Evolutionary conservation across 257 asterid genomes (phyloP), one percentile per base, ranked within the genome.

Genomic region (Echites panduratus): DNA sequence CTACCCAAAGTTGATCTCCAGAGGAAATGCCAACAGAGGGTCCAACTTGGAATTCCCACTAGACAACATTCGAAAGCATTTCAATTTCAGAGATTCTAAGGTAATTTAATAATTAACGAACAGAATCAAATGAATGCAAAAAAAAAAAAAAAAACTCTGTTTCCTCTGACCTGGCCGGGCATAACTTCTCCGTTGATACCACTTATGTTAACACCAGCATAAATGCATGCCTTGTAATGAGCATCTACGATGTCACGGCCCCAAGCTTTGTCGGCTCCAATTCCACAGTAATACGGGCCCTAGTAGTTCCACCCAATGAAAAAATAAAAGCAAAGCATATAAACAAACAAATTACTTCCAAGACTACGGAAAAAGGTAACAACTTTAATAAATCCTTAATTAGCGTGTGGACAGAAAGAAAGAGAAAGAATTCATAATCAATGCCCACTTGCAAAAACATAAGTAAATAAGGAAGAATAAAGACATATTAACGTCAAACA

Each of bases 31-130:
- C 97, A 68, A 91, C 91, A 7, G 92, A 76, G 41, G 98, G 98
- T 57, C 97, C 98, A 50, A 93, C 98, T 88, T 93, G 98, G 72
- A 87, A 93, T 69, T 93, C 98, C 98, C 98, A 93, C 95, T 90
- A 75, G 62, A 70, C 45, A 40, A 27, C 29, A 69, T 54, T 14
- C 14, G 35, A 57, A 29, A 58, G 20, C 19, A 40, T 38, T 26
- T 16, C 20, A 67, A 16, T 7, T 6, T 66, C 45, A 9, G 27
- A 45, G 27, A 70, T 35, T 17, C 54, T 5, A 11, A 45, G 47
- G 38, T 41, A 5, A 41, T 0, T 10, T 29, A 40, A 41, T 1
- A 22, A 59, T 4, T 26, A 43, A 17, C 13, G 38, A 69, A 35
- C 57, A 1, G 38, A 32, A 32, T 38, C 20, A 2, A 35, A n/a